phyloP scores from a whole-genome alignment of 768 basidiomycete genomes.

The Boletellus ananas region DNA sequence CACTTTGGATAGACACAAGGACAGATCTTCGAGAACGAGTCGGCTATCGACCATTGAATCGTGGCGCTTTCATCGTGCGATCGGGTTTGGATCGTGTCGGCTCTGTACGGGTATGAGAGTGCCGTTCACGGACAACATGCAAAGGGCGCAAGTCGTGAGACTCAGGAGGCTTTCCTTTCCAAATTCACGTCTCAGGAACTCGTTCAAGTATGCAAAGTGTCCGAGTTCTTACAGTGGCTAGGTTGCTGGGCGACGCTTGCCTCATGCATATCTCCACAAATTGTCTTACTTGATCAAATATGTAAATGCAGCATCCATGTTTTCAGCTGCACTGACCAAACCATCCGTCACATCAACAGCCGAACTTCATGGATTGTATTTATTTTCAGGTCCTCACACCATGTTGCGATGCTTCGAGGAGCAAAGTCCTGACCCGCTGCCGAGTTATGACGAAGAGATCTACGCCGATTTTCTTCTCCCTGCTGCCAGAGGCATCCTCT shows the following conservation, averaged over 20 bases:
- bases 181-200: conserved; percentile 16
- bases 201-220: conserved; percentile 11
- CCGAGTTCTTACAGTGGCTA: conserved; percentile 3
- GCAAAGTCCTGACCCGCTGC: conserved; percentile 5
- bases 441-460: not conserved
- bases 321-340: too few species aligned
- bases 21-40: conserved; percentile 5
- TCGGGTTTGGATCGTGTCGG: conserved; percentile 9
- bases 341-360: too few species aligned
- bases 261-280: too few species aligned
- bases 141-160: not conserved
- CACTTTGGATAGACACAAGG: conserved; percentile 9
- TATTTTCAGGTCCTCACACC: conserved; percentile 15
- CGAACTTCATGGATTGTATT: not conserved
- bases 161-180: conserved; percentile 12
- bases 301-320: too few species aligned
- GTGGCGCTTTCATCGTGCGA: conserved; percentile 10
- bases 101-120: conserved; percentile 2
- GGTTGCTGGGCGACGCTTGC: not conserved
- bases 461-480: conserved; percentile 6
- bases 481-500: not conserved
- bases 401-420: conserved; percentile 16
- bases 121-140: not conserved
- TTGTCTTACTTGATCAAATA: too few species aligned
- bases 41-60: conserved; percentile 14